Evolutionary conservation across 768 basidiomycete genomes (phyloP), one percentile per base, ranked within the genome.

Genomic region (Symmetrospora coprosmae): DNA sequence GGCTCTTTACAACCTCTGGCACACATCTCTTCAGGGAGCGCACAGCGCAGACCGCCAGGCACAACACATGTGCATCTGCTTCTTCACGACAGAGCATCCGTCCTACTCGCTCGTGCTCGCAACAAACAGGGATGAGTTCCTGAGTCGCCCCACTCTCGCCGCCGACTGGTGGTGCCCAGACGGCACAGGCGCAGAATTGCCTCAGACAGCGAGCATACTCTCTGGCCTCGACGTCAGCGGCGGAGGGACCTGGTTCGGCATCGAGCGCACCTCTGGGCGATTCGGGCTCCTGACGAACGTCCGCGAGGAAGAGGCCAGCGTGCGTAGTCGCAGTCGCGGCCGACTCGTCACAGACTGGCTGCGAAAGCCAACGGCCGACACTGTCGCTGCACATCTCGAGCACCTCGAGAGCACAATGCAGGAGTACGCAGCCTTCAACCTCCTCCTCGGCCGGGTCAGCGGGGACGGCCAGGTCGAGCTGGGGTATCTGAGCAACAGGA

Each of bases 71-170:
- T 58, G 55, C 31, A 58, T 58, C 27, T 43, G 40, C 40, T 58
- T 58, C 43, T 58, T 45, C 31, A 58, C 55, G 19, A 39, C 46
- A n/a, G 41, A 30, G 2, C 31, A 58, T 23, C 23, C 39, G 13
- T 30, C 31, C 16, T 58, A 46, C 43, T 43, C 55, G 11, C 55
- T 58, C 9, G 43, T 74, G 33, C 66, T 75, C 33, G 70, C 71
- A 2, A 64, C 72, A 19, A 75, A 75, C 50, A 66, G 74, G 30
- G 74, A 75, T 63, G 72, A 74, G 56, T 73, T 71, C 61, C 68
- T 74, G 37, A 66, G 64, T 4, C 60, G 74, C 9, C 72, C 73
- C 0, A 70, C 74, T 0, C 48, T 64, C 0, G 61, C 66, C 13
- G 73, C 71, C 1, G 52, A 41, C 14, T 74, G 71, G 70, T 73